Evolutionary conservation across 2,329 filamentous ascomycete genomes (phyloP).

Genomic region (Chaetomium sp.): DNA sequence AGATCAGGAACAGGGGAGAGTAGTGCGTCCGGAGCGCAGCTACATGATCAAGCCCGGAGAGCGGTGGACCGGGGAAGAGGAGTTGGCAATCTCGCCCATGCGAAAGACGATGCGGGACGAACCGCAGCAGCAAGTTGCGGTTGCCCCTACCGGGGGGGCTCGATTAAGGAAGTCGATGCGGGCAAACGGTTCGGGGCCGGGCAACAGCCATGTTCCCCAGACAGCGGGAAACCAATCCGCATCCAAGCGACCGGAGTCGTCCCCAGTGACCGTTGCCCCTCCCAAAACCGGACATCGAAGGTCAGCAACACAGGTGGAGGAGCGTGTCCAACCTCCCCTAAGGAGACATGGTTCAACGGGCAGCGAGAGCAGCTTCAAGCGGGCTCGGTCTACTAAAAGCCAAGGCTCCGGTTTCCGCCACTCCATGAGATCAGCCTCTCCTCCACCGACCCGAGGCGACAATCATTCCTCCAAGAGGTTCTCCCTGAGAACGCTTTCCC

Average conservation of each 20-base stretch:
- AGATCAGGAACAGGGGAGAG: conserved; percentile 19
- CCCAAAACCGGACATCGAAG: conserved; percentile 10
- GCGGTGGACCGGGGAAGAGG: conserved; percentile 30
- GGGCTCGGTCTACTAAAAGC: conserved; percentile 53
- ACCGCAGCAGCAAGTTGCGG: conserved; percentile 26
- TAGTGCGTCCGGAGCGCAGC: conserved; percentile 29
- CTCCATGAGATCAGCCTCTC: conserved; percentile 66
- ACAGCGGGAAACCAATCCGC: not conserved
- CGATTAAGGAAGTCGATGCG: conserved; percentile 44
- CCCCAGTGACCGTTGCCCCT: conserved; percentile 6
- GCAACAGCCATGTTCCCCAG: conserved; percentile 9
- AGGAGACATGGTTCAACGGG: conserved; percentile 62
- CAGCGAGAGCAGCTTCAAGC: conserved; percentile 82
- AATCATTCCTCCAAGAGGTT: conserved; percentile 48
- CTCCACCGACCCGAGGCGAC: conserved; percentile 25
- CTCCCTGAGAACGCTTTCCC: conserved; percentile 71
- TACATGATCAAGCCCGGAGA: conserved; percentile 41
- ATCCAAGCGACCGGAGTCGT: conserved; percentile 24
- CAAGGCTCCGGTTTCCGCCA: conserved; percentile 64
- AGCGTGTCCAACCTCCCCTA: conserved; percentile 42
- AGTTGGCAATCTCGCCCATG: conserved; percentile 27
- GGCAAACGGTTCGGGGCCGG: conserved; percentile 20
- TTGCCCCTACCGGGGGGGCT: conserved; percentile 18
- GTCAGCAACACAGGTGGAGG: conserved; percentile 17
- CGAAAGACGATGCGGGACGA: conserved; percentile 32